Base-by-base conservation (phyloP, 2,329 filamentous ascomycete species). In the Blumeriella jaapii region DNA sequence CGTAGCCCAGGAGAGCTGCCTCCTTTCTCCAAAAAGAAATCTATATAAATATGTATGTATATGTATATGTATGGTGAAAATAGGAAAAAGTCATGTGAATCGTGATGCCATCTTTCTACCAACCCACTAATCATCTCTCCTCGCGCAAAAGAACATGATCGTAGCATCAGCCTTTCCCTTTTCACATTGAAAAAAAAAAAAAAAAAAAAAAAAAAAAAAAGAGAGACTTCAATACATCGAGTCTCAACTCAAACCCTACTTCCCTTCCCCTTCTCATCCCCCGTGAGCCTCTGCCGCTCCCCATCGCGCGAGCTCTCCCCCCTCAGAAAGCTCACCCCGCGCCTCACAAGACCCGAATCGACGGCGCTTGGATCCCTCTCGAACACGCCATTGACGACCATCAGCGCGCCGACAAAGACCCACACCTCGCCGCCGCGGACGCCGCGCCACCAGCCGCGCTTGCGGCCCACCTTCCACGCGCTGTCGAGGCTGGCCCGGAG, bases 391-490 rank as follows among this genome's bases (percentile, higher is more conserved):
- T 86, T 84, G 12, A 87, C 74, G 12, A 87, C 59, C 49, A 83
- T 82, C 60, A 94, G 65, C 30, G 84, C 82, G 12, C 75, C 59
- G 11, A 89, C 80, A 53, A 96, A 87, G 3, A 96, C 63, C 62
- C 80, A 72, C 4, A 95, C 74, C 59, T 96, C 89, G 0, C 86
- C 86, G 23, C 83, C 82, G 50, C 70, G 74, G 55, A 91, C 69
- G 8, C 83, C 83, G 45, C 71, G 75, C 85, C 89, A 94, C 75
- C 85, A 85, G 1, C 84, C 72, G 20, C 79, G 67, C 74, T 96
- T 96, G 36, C 82, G 74, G n/a, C 87, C 86, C 0, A 93, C 84
- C 64, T 93, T 93, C 84, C 86, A 96, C 29, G 86, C 59, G 23
- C 75, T 83, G 55, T 93, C 82, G 18, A 94, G 65, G 40, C 80